phyloP scores from a whole-genome alignment of 2,329 filamentous ascomycete species.

The Tolypocladium pustulatum region DNA sequence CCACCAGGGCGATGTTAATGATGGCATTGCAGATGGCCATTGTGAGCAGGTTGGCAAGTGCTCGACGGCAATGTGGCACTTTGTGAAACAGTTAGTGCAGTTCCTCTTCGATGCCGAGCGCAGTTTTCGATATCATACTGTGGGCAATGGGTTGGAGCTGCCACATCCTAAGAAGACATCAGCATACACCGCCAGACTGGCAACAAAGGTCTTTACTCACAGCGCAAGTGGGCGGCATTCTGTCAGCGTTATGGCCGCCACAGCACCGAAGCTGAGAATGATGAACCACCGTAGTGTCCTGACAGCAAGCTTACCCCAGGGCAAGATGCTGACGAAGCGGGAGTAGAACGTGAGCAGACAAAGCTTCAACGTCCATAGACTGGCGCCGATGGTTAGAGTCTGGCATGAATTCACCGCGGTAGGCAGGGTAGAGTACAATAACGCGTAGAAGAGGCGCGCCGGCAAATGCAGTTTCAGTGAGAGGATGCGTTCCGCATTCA shows the following conservation, averaged over 20 bases:
- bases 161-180: not conserved
- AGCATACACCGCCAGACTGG: not conserved
- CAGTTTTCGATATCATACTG: not conserved
- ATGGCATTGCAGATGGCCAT: not conserved
- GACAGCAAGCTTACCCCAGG: not conserved
- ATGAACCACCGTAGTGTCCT: not conserved
- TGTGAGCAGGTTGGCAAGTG: not conserved
- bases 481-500: not conserved
- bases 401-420: too few species aligned
- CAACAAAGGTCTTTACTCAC: not conserved
- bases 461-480: not conserved
- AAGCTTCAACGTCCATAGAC: not conserved
- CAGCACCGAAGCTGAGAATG: not conserved
- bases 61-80: not conserved
- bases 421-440: not conserved
- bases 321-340: not conserved
- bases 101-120: not conserved
- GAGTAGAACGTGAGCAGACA: not conserved
- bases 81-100: not conserved
- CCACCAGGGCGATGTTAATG: not conserved
- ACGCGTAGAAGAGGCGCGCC: not conserved
- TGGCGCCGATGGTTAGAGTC: not conserved
- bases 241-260: not conserved
- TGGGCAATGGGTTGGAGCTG: not conserved
- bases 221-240: not conserved